Evolutionary conservation across 1,139 yeast genomes (phyloP).

Genomic region (Debaryomyces robertsiae): DNA sequence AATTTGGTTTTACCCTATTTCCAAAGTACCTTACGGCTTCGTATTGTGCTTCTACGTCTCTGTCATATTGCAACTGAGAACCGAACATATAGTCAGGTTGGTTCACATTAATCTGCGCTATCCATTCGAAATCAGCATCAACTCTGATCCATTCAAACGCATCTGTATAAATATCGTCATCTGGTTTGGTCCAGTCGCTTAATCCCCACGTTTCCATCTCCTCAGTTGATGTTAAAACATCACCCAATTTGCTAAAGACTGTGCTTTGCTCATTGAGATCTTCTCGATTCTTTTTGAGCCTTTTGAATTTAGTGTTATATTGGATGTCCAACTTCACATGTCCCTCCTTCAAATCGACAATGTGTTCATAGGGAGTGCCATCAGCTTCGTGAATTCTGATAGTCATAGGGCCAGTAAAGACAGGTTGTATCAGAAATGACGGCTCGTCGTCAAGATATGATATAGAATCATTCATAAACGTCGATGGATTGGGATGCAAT

Average conservation of each 20-base stretch:
- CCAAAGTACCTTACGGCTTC: conserved; percentile 81
- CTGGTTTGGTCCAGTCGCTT: conserved; percentile 71
- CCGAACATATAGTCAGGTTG: conserved; percentile 97
- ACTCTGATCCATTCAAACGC: conserved; percentile 98
- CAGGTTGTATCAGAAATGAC: conserved; percentile 42
- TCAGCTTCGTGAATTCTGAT: conserved; percentile 97
- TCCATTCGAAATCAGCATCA: conserved; percentile 98
- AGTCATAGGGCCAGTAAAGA: conserved; percentile 93
- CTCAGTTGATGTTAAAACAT: conserved; percentile 59
- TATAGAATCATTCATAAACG: conserved; percentile 51
- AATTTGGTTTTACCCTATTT: conserved; percentile 54
- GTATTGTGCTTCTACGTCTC: conserved; percentile 94
- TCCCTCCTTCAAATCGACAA: conserved; percentile 84
- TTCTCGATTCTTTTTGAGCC: conserved; percentile 58
- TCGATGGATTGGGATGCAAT: conserved; percentile 35
- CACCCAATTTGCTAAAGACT: conserved; percentile 70
- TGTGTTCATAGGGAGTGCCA: conserved; percentile 99
- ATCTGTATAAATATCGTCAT: conserved; percentile 65
- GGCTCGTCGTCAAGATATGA: conserved; percentile 45
- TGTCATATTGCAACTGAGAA: conserved; percentile 89
- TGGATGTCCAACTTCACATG: conserved; percentile 89
- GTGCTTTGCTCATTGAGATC: conserved; percentile 44
- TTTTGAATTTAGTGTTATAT: conserved; percentile 87
- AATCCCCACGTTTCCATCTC: conserved; percentile 76
- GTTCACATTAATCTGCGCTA: conserved; percentile 74